Conservation (phyloP, 78 protist genomes). For the Dictyostelium firmibasis region DNA sequence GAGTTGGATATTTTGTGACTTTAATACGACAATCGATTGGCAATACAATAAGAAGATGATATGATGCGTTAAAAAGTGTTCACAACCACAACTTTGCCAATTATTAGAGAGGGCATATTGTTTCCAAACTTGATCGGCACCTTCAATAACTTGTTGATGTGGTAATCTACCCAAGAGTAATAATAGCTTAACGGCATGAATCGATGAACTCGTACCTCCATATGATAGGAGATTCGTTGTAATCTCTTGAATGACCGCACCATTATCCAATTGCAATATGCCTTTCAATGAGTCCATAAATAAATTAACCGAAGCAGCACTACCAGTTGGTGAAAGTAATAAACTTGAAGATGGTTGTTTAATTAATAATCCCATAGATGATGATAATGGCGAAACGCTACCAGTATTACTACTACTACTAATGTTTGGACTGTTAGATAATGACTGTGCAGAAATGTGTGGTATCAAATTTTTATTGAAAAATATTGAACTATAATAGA, state of each 20-base stretch:
- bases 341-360: neutral
- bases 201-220: conserved; percentile 26
- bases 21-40: conserved; percentile 13
- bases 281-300: neutral
- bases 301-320: neutral
- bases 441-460: neutral
- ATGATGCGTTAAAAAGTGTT: conserved; percentile 69
- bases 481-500: conserved; percentile 40
- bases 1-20: neutral
- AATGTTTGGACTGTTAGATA: conserved; percentile 10
- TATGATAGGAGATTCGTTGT: neutral
- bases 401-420: neutral
- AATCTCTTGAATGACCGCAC: conserved; percentile 1
- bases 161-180: conserved; percentile 13
- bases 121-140: neutral
- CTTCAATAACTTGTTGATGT: neutral
- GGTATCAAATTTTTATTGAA: conserved; percentile 41
- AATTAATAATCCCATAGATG: neutral
- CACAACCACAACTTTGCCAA: conserved; percentile 53
- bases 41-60: conserved; percentile 38
- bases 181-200: conserved; percentile 38
- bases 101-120: neutral
- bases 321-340: neutral
- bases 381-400: neutral
- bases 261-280: neutral